Conservation (phyloP, 2,329 filamentous ascomycete genomes). For the Fusarium pseudonygamai region DNA sequence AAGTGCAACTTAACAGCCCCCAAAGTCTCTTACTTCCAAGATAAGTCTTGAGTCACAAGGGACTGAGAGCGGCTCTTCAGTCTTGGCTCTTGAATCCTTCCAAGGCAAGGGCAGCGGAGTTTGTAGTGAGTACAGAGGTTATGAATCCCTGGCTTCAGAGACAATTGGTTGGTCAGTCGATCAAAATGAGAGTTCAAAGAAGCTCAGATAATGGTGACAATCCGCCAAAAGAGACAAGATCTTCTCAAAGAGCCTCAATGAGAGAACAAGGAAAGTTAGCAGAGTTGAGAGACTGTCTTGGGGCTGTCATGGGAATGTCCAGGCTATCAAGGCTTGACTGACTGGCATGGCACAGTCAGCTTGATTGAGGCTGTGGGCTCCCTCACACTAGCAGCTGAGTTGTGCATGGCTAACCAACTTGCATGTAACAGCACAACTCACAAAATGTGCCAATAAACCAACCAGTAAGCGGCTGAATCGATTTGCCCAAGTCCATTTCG, state of each 20-base stretch:
- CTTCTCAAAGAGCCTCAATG: background rate
- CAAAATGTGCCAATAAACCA: background rate
- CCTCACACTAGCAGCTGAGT: constrained; percentile 3
- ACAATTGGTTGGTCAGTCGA: background rate
- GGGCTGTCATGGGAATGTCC: background rate
- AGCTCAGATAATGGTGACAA: background rate
- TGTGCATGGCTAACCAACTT: constrained; percentile 8
- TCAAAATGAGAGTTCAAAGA: background rate
- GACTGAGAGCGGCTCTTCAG: background rate
- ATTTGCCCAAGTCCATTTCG: background rate
- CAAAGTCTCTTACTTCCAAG: constrained; percentile 1
- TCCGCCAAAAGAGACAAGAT: background rate
- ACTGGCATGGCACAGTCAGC: background rate
- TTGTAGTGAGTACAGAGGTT: background rate
- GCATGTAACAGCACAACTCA: background rate
- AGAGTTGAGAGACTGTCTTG: background rate
- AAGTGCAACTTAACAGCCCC: constrained; percentile 9
- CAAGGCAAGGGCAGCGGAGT: background rate
- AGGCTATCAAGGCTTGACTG: constrained; percentile 12
- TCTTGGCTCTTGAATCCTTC: constrained; percentile 9
- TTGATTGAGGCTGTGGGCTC: constrained; percentile 16
- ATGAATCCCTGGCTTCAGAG: background rate
- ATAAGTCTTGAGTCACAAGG: background rate
- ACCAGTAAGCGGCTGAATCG: constrained; percentile 7
- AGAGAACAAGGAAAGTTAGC: background rate